Evolutionary conservation across 352 stramenopile genomes (phyloP).

Genomic region (Phytophthora chlamydospora): DNA sequence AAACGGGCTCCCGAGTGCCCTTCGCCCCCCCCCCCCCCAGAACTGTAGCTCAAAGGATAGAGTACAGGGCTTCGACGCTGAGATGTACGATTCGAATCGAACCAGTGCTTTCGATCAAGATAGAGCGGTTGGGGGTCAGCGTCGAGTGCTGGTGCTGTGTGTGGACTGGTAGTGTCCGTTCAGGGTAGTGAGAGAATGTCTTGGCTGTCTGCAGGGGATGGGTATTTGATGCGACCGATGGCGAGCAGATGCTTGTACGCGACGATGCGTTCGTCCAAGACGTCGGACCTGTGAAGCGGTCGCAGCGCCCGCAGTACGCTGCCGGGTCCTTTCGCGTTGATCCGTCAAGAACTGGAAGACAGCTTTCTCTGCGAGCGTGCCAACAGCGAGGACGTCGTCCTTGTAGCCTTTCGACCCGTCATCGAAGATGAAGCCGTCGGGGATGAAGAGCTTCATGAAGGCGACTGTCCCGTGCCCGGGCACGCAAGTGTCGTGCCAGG

Average conservation of each 20-base stretch:
- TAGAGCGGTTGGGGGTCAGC: too few relatives aligned
- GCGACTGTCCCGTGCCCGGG: not conserved
- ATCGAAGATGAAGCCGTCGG: conserved; percentile 10
- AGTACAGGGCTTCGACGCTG: too few relatives aligned
- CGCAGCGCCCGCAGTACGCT: not conserved
- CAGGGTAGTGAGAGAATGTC: too few relatives aligned
- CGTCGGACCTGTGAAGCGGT: not conserved
- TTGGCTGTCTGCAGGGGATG: not conserved
- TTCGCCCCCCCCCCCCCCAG: too few relatives aligned
- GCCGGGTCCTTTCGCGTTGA: not conserved
- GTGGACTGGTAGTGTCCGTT: too few relatives aligned
- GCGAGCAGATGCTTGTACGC: conserved; percentile 2
- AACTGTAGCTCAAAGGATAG: too few relatives aligned
- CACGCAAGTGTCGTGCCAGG: too few relatives aligned
- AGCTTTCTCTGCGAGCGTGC: not conserved
- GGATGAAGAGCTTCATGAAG: conserved; percentile 26
- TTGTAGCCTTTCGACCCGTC: not conserved
- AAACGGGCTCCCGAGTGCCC: too few relatives aligned
- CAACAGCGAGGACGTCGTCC: conserved; percentile 1
- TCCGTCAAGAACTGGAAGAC: conserved; percentile 5
- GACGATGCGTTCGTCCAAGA: not conserved
- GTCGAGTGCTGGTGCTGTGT: too few relatives aligned
- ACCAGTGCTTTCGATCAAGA: too few relatives aligned
- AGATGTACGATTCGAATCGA: too few relatives aligned
- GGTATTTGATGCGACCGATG: not conserved